Percentiles rank a stretch among this genome's conserved stretches.
Conservation (phyloP, 352 stramenopile species). For the Globisporangium polare region DNA sequence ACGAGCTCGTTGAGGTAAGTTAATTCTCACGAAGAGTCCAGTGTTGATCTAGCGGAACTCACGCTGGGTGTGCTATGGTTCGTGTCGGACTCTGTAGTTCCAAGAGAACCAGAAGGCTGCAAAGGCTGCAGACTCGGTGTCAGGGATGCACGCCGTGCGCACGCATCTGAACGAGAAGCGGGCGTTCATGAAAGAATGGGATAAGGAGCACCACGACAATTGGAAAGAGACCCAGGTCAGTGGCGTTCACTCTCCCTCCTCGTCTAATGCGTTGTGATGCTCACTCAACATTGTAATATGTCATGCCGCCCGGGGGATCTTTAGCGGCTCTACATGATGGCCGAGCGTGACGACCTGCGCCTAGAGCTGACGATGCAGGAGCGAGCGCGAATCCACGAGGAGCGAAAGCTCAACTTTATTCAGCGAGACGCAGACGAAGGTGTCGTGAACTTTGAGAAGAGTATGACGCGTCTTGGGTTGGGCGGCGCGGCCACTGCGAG, state of each 20-base stretch:
- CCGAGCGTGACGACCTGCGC: constrained; percentile 48
- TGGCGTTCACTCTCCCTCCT: not conserved
- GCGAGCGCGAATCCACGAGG: constrained; percentile 27
- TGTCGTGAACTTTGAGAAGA: constrained; percentile 57
- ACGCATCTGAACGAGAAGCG: constrained; percentile 57
- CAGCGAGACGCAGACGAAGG: constrained; percentile 39
- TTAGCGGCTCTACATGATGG: constrained; percentile 28
- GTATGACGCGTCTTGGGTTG: constrained; percentile 57
- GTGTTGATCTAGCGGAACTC: not conserved
- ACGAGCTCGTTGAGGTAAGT: constrained; percentile 35
- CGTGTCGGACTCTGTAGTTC: constrained; percentile 4
- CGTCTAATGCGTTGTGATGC: not conserved
- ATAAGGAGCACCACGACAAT: constrained; percentile 43
- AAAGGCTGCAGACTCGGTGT: constrained; percentile 18
- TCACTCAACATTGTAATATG: not conserved
- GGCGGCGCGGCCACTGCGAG: constrained; percentile 11
- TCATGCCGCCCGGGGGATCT: not conserved
- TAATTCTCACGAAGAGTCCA: not conserved
- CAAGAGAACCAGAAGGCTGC: constrained; percentile 23
- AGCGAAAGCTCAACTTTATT: constrained; percentile 22
- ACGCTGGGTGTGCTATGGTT: too few relatives aligned
- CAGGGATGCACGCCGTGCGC: constrained; percentile 26
- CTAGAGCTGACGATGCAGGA: constrained; percentile 61
- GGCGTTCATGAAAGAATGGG: constrained; percentile 59
- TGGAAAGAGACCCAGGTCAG: constrained; percentile 55